Evolutionary conservation across 2,329 filamentous ascomycete species (phyloP), one percentile per base, ranked within the genome.

Genomic region (Colletotrichum lindemuthianum): DNA sequence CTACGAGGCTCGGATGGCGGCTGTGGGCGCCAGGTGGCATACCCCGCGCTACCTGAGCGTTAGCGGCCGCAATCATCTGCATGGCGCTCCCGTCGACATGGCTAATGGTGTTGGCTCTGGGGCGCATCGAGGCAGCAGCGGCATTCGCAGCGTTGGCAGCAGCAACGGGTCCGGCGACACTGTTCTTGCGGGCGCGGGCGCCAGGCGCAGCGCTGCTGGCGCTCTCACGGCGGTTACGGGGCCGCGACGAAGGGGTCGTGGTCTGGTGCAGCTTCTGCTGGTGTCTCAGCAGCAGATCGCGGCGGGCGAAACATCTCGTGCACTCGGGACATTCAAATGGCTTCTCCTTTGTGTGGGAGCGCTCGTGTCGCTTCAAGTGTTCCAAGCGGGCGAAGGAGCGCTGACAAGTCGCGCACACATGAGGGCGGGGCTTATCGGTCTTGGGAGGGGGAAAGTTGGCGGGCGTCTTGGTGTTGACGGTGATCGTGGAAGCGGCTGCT

Each of bases 211-310:
- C 59, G 66, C 90, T 87, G 59, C 91, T 92, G 66, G 91, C 91
- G 77, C 96, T 98, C 80, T 98, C 96, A 69, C 96, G 88, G 69
- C 95, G 91, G 71, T 93, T 94, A 71, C 94, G 89, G 49, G 94
- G 93, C 66, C 94, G 88, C 49, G 93, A 90, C 6, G 93, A 93
- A 6, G 96, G 92, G 0, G 93, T 93, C 11, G 92, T 92, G 33
- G 93, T 93, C 84, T 97, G 93, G 76, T 99, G 96, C 51, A 99
- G 86, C 84, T 99, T 99, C 83, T 99, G 96, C 84, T 99, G 96
- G 79, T 99, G 96, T 65, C 96, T 89, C 69, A 99, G 82, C 59
- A 99, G 85, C 70, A 99, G 80, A 78, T 99, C 96, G 69, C 96
- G 89, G 66, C 96, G 89, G 65, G 96, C 96, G 79, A 99, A 99